Percentiles rank a stretch among this genome's conserved stretches.
Conservation (phyloP, 305 asterid species). For the Fraxinus latifolia region DNA sequence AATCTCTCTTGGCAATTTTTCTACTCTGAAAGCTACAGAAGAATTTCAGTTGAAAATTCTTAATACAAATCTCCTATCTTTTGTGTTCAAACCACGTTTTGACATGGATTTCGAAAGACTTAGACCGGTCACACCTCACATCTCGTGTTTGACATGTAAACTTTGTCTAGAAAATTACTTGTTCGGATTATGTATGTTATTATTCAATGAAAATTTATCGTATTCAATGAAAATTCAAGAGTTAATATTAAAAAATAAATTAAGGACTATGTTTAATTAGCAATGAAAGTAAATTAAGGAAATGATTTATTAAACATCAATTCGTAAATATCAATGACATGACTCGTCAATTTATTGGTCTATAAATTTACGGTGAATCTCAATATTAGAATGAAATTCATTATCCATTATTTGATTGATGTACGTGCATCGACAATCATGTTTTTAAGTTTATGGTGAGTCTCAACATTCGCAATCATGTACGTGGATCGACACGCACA, state of each 20-base stretch:
- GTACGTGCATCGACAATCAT: not conserved
- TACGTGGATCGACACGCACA: not conserved
- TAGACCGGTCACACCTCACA: not conserved
- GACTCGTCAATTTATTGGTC: not conserved
- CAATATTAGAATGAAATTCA: not conserved
- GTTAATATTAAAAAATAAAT: not conserved
- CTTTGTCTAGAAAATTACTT: not conserved
- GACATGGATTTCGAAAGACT: not conserved
- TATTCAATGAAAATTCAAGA: not conserved
- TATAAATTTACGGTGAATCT: too few species aligned
- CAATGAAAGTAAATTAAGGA: not conserved
- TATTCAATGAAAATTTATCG: not conserved
- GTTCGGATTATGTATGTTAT: not conserved
- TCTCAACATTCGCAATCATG: not conserved
- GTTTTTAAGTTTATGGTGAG: not conserved
- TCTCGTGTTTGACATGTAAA: not conserved
- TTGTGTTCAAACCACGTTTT: not conserved
- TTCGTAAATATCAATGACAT: not conserved
- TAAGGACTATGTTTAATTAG: not conserved
- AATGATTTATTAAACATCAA: too few species aligned
- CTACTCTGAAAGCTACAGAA: not conserved
- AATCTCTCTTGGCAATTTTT: not conserved
- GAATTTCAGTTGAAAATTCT: not conserved
- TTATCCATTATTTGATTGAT: not conserved
- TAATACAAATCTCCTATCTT: not conserved